Conservation (phyloP, 495 filamentous ascomycete genomes). For the Bombardia bombarda region DNA sequence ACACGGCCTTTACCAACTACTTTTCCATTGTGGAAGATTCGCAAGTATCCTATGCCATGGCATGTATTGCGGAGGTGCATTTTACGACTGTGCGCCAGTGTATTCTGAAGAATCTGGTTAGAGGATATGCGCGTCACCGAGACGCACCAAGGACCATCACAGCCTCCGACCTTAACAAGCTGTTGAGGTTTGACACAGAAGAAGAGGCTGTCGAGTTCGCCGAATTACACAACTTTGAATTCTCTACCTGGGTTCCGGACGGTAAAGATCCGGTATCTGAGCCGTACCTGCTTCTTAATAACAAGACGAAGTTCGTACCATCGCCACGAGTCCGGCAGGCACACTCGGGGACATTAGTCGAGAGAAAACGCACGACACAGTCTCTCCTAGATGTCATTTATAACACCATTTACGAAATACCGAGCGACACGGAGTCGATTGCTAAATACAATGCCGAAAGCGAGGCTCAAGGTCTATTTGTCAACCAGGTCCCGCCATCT, state of each 20-base stretch:
- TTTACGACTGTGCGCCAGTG: conserved; percentile 74
- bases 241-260: conserved; percentile 33
- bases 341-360: conserved; percentile 36
- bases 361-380: conserved; percentile 37
- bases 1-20: conserved; percentile 61
- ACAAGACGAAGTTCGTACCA: conserved; percentile 20
- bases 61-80: conserved; percentile 85
- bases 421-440: background rate
- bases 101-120: conserved; percentile 62
- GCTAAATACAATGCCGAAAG: background rate
- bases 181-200: conserved; percentile 66
- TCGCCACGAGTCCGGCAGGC: conserved; percentile 35
- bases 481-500: conserved; percentile 7
- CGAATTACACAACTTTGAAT: conserved; percentile 56
- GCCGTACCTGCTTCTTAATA: conserved; percentile 42
- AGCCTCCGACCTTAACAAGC: conserved; percentile 52
- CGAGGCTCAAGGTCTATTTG: conserved; percentile 23
- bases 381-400: conserved; percentile 37
- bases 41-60: conserved; percentile 79
- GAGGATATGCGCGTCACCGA: conserved; percentile 50
- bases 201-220: conserved; percentile 64
- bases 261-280: conserved; percentile 32
- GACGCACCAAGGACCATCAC: conserved; percentile 72
- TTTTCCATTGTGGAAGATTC: conserved; percentile 66
- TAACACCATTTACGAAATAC: conserved; percentile 34